Base-by-base conservation (phyloP, 2,329 filamentous ascomycete species). In the Ceratocystis cubensis region DNA sequence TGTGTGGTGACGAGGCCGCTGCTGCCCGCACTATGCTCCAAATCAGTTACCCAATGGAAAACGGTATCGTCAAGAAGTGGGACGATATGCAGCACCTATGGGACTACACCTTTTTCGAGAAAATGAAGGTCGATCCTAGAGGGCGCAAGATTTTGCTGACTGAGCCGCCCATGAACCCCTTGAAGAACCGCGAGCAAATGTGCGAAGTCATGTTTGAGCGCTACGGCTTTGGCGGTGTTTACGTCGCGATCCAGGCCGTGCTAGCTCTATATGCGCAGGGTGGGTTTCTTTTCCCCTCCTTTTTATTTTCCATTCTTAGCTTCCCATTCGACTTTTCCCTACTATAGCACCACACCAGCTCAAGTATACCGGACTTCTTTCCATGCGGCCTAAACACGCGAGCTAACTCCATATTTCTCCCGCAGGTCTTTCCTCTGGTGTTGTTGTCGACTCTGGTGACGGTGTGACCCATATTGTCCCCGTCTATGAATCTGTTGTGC, bases 21-120 rank as follows among this genome's bases (percentile, higher is more conserved):
- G 91, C 91, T 65, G 93, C 94, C 71, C 87, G 94, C 73, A 96
- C 89, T 69, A 96, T 96, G 91, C 86, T 99, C 69, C 94, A 99
- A 78, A 95, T 99, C 75, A 96, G 88, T 77, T 99, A 99, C 76
- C 94, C 94, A 72, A 99, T 99, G 94, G 94, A 99, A 78, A 99
- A 99, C 76, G 94, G 94, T 73, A 97, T 99, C 73, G 91, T 99
- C 71, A 97, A 96, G 84, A 92, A 91, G 75, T 99, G 94, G 94
- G 94, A 99, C 72, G 94, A 99, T 77, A 99, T 99, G 94, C 90
- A 96, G 80, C 93, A 97, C 75, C 86, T 99, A 66, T 99, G 94
- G 94, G 93, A 99, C 79, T 97, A 95, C 77, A 99, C 94, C 28
- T 99, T 99, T 77, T 88, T 84, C 77, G 93, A 99, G 76, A 97